phyloP scores from a whole-genome alignment of 2,329 filamentous ascomycete species.

The Lasiodiplodia citricola region DNA sequence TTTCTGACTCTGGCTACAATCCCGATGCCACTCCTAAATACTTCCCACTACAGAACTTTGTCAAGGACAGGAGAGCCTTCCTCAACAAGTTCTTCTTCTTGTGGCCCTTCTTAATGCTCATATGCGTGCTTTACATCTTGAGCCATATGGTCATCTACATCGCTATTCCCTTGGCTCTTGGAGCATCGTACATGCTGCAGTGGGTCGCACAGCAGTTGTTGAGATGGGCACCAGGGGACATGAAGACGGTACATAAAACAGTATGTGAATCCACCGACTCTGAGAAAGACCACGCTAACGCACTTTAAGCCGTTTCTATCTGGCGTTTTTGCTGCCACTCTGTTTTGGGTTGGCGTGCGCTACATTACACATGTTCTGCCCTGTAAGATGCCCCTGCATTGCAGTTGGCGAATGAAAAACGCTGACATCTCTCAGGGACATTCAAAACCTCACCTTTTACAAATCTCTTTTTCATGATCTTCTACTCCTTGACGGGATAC shows the following conservation, averaged over 20 bases:
- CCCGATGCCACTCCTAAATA: slow-evolving; percentile 74
- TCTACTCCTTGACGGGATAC: slow-evolving; percentile 72
- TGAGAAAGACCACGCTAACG: neutral
- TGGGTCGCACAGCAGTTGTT: slow-evolving; percentile 78
- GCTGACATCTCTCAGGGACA: slow-evolving; percentile 61
- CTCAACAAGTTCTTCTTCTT: slow-evolving; percentile 88
- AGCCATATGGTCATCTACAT: slow-evolving; percentile 75
- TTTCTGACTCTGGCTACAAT: slow-evolving; percentile 84
- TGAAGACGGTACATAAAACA: slow-evolving; percentile 88
- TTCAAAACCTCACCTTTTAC: slow-evolving; percentile 70
- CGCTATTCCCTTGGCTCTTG: slow-evolving; percentile 73
- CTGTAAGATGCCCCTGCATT: slow-evolving; percentile 55
- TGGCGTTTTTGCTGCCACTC: slow-evolving; percentile 86
- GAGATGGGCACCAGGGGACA: slow-evolving; percentile 82
- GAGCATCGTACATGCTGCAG: slow-evolving; percentile 73
- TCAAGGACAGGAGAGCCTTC: slow-evolving; percentile 79
- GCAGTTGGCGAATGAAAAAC: slow-evolving; percentile 14
- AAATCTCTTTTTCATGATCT: slow-evolving; percentile 75
- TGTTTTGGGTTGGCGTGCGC: slow-evolving; percentile 79
- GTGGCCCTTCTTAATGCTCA: slow-evolving; percentile 81
- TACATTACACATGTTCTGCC: slow-evolving; percentile 79
- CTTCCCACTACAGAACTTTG: slow-evolving; percentile 74
- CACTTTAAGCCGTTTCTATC: slow-evolving; percentile 78
- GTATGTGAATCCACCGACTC: slow-evolving; percentile 56
- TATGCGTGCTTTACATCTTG: slow-evolving; percentile 72